phyloP scores from a whole-genome alignment of 2,329 filamentous ascomycete genomes.

The Alternaria sp. region DNA sequence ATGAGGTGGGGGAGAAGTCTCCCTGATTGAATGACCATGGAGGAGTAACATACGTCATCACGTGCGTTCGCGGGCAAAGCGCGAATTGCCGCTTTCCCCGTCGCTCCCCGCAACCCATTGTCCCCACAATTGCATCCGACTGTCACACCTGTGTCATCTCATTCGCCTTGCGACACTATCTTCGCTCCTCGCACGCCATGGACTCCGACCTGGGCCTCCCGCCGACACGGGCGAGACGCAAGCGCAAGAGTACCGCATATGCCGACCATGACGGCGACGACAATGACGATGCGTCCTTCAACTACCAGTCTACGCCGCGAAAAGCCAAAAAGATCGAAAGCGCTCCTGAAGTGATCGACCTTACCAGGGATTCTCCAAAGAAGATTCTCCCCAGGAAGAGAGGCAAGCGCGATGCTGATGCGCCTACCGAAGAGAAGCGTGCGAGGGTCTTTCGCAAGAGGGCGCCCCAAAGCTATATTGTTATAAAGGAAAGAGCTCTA shows the following conservation, averaged over 20 bases:
- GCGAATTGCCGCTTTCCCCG: constrained; percentile 1
- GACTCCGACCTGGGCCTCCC: neutral
- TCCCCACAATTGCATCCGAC: neutral
- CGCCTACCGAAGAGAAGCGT: constrained; percentile 42
- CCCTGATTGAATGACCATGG: neutral
- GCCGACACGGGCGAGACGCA: constrained; percentile 22
- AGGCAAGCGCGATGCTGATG: constrained; percentile 24
- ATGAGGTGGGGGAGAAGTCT: neutral
- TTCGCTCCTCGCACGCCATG: neutral
- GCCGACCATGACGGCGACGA: constrained; percentile 22
- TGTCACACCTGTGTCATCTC: neutral
- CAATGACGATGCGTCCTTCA: constrained; percentile 9
- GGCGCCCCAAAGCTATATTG: constrained; percentile 58
- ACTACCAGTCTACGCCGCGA: constrained; percentile 13
- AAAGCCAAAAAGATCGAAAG: constrained; percentile 13
- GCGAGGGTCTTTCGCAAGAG: constrained; percentile 44
- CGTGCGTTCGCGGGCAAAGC: constrained; percentile 17
- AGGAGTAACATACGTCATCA: constrained; percentile 16
- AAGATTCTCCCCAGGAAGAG: constrained; percentile 28
- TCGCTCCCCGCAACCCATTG: neutral
- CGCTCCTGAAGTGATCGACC: constrained; percentile 14
- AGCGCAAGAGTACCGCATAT: constrained; percentile 32
- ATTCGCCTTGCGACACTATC: neutral
- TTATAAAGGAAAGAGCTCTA: constrained; percentile 59
- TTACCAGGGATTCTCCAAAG: constrained; percentile 21